These are phyloP conservation scores for Hygrophorus pudorinus DNA, from an alignment of 768 basidiomycete genomes.

Conservation along the genomic window DNA sequence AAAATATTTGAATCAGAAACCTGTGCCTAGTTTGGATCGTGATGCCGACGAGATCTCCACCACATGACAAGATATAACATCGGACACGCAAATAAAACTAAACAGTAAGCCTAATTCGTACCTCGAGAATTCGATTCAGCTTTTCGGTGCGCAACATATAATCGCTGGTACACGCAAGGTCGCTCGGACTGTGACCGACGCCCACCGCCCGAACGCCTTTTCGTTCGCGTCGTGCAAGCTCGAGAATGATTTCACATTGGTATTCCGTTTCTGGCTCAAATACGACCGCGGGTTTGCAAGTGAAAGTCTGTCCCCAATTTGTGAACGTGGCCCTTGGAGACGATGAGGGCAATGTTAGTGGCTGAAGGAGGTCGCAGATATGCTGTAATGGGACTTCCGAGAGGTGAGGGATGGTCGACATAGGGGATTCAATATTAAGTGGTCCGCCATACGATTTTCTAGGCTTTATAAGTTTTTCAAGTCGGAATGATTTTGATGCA, in stretches of 20 bases:
- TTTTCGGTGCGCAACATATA: constrained; percentile 78
- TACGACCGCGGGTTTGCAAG: constrained; percentile 54
- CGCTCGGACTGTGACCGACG: constrained; percentile 88
- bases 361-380: constrained; percentile 44
- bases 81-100: constrained; percentile 10
- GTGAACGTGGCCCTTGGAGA: constrained; percentile 41
- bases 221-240: constrained; percentile 66
- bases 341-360: constrained; percentile 39
- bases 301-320: constrained; percentile 85
- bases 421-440: constrained; percentile 24
- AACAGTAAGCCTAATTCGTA: constrained; percentile 30
- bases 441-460: constrained; percentile 19
- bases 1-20: neutral
- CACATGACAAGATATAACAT: neutral
- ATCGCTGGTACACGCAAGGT: constrained; percentile 82
- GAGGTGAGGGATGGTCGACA: constrained; percentile 22
- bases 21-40: neutral
- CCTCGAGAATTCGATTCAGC: constrained; percentile 67
- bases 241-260: constrained; percentile 68
- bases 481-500: constrained; percentile 6
- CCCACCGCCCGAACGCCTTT: constrained; percentile 74
- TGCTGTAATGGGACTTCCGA: constrained; percentile 30
- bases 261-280: constrained; percentile 66
- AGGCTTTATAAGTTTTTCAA: constrained; percentile 27
- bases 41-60: neutral